Evolutionary conservation across 352 stramenopile species (phyloP).

Genomic region (Paralagenidium karlingii): DNA sequence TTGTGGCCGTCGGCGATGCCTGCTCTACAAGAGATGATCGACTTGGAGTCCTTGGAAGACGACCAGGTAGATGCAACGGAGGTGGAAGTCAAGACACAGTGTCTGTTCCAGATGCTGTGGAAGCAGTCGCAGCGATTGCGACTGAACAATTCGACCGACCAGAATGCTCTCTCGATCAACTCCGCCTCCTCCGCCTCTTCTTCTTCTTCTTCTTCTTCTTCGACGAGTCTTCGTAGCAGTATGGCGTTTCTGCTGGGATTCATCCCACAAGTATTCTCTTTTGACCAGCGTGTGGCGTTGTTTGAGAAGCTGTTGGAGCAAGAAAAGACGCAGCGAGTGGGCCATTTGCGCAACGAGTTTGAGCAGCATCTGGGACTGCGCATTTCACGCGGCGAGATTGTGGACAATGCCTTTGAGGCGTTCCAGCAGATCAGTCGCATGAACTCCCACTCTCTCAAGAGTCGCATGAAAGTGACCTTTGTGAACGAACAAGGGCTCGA

Average conservation of each 20-base stretch:
- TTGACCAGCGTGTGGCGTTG: conserved; percentile 55
- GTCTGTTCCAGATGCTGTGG: background rate
- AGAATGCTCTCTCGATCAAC: background rate
- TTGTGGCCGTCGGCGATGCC: conserved; percentile 67
- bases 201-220: background rate
- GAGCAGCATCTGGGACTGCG: conserved; percentile 31
- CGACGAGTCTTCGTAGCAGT: no score
- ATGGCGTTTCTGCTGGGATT: conserved; percentile 40
- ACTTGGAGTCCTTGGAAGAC: conserved; percentile 51
- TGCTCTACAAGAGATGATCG: conserved; percentile 41
- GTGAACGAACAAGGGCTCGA: conserved; percentile 89
- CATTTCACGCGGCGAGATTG: conserved; percentile 74
- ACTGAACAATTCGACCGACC: background rate
- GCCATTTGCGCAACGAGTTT: conserved; percentile 45
- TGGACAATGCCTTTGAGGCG: conserved; percentile 82
- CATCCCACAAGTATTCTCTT: conserved; percentile 71
- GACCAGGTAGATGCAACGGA: conserved; percentile 5
- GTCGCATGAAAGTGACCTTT: conserved; percentile 85
- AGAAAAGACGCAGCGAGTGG: conserved; percentile 28
- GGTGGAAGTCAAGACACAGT: no score
- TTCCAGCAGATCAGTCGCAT: conserved; percentile 49
- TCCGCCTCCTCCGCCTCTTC: conserved; percentile 4
- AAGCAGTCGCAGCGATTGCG: background rate
- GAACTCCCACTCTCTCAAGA: conserved; percentile 69
- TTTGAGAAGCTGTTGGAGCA: conserved; percentile 63